Evolutionary conservation across 2,329 filamentous ascomycete genomes (phyloP), one percentile per base, ranked within the genome.

Genomic region (Colletotrichum camelliae): DNA sequence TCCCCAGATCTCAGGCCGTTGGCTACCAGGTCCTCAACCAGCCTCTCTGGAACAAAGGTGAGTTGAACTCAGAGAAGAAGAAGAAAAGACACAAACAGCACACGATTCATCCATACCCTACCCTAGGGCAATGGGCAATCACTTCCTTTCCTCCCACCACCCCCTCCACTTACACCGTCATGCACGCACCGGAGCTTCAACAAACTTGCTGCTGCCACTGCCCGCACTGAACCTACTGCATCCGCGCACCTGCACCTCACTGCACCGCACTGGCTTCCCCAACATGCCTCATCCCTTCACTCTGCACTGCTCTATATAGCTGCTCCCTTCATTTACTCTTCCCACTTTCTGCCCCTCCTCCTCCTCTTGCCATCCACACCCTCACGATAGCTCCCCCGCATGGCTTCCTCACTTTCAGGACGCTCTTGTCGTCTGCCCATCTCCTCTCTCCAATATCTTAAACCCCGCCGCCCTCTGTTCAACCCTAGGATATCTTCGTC

Each of bases 41-140:
- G 82, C 91, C 91, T 77, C 86, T 90, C 65, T 93, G 91, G 91
- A 93, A 93, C 81, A 93, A 92, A 87, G 91, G 91, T 92, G 85
- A 81, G 84, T 83, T 74, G 73, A 16, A 43, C 37, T 43, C 16
- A 7, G 37, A 43, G 37, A 43, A 43, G 16, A 39, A 39, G 37
- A 18, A 9, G 1, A 31, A 31, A 31, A 15, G 9, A 43, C 18
- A 43, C 8, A 9, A 68, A 67, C 68, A 43, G 33, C 43, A 15
- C 55, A 68, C 66, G 66, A 68, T 58, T 60, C 64, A 70, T 65
- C 65, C 21, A 27, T n/a, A 31, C 27, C 33, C 58, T 61, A 33
- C 55, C 55, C 55, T 69, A 48, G 67, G 67, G 64, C 39, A 43
- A 18, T 18, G 37, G 37, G 16, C 37, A 43, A 43, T 43, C 37